Evolutionary conservation across 257 asterid species (phyloP), one percentile per base, ranked within the genome.

Genomic region (Marsdenia floribunda): DNA sequence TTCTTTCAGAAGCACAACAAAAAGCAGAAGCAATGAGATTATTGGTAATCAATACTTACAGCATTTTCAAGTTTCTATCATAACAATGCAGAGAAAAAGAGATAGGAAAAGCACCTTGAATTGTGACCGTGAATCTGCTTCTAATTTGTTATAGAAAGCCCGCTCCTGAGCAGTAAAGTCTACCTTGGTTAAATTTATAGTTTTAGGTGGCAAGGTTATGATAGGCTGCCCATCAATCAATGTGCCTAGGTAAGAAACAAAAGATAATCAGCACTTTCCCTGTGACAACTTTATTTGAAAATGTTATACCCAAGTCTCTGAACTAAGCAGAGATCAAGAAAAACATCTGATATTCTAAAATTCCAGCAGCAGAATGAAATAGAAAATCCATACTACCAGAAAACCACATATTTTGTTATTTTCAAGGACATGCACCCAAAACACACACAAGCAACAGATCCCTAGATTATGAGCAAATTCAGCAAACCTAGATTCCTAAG

Each of bases 131-230:
- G 99, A 92, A 77, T 91, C 96, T 57, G 88, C 80, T 83, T 92
- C 98, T 78, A 95, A 92, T 80, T 81, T 83, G 78, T 81, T 83
- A 75, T 95, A 95, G 81, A 92, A 95, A 33, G 86, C 79, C 59
- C 96, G 85, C 82, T 95, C 99, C 81, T 90, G 96, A 26, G 79
- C 18, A 75, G 99, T 84, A 85, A 95, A 95, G 2, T 87, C 92
- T 82, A 90, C 96, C 89, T 79, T 87, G 69, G 77, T 76, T 85
- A 95, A 82, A 69, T 83, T 77, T 73, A 87, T 85, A 77, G 77
- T 86, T 81, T 95, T 95, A 33, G 98, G 96, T 64, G 99, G 99
- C 68, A 95, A 82, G 71, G 64, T 83, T 73, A 95, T 92, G 47
- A 95, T 92, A 77, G 99, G 96, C 82, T 82, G 73, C 55, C 96